Conservation (phyloP, 2,329 filamentous ascomycete genomes). For the Penicillium janthinellum region DNA sequence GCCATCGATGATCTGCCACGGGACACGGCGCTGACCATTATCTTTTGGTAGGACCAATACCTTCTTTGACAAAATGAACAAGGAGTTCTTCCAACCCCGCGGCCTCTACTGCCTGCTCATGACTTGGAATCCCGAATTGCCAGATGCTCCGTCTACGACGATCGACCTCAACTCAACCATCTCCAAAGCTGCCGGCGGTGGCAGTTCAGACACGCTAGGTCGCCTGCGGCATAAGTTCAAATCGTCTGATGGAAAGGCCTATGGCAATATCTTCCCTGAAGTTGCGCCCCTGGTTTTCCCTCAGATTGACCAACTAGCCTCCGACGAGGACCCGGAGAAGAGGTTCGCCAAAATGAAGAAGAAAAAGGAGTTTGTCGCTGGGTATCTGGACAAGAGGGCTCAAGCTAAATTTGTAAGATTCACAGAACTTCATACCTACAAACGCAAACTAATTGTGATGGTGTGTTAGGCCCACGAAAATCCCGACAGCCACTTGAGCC, state of each 20-base stretch:
- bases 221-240: slow-evolving; percentile 38
- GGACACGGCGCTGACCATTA: not conserved
- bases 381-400: slow-evolving; percentile 54
- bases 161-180: slow-evolving; percentile 43
- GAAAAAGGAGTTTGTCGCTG: slow-evolving; percentile 42
- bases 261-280: slow-evolving; percentile 49
- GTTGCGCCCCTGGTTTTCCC: slow-evolving; percentile 55
- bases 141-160: slow-evolving; percentile 26
- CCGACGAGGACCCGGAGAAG: slow-evolving; percentile 17
- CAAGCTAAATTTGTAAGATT: slow-evolving; percentile 48
- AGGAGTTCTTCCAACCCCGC: slow-evolving; percentile 58
- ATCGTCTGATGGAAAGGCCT: slow-evolving; percentile 41
- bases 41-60: slow-evolving; percentile 45
- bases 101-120: slow-evolving; percentile 60
- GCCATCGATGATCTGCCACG: not conserved
- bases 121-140: slow-evolving; percentile 52
- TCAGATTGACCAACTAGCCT: slow-evolving; percentile 37
- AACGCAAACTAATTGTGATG: not conserved
- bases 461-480: slow-evolving; percentile 38
- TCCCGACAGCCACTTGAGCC: slow-evolving; percentile 43
- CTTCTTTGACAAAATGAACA: slow-evolving; percentile 60
- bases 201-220: slow-evolving; percentile 20
- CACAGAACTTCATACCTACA: not conserved
- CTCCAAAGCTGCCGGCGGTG: slow-evolving; percentile 32
- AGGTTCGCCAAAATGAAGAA: slow-evolving; percentile 23